Conservation (phyloP, 1,284 basidiomycete genomes). For the Pyrrhoderma lamaoense region DNA sequence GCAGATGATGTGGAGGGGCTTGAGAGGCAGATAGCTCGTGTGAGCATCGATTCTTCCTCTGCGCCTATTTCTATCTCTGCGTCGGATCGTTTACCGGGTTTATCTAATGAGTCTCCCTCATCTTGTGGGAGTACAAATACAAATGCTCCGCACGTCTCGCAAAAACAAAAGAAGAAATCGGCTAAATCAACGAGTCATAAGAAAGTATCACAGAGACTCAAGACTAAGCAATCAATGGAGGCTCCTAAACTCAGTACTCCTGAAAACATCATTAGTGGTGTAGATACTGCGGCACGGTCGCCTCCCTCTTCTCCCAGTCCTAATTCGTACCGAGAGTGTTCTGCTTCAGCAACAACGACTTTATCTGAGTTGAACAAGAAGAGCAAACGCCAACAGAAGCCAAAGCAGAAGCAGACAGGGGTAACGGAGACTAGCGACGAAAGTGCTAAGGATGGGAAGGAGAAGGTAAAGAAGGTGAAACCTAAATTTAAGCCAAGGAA, state of each 20-base stretch:
- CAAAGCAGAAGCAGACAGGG: slow-evolving; percentile 12
- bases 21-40: slow-evolving; percentile 3
- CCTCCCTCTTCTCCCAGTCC: slow-evolving; percentile 22
- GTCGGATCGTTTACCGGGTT: too few species aligned
- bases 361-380: slow-evolving; percentile 14
- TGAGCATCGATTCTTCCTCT: neutral
- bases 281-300: slow-evolving; percentile 15
- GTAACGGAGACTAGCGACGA: slow-evolving; percentile 15
- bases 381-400: neutral
- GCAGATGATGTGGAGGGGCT: slow-evolving; percentile 3
- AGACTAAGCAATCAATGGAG: neutral
- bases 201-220: neutral
- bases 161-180: neutral
- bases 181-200: too few species aligned
- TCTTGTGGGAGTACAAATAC: too few species aligned
- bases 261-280: too few species aligned
- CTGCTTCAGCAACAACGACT: slow-evolving; percentile 13
- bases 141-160: neutral
- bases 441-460: slow-evolving; percentile 7
- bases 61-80: neutral
- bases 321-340: slow-evolving; percentile 4
- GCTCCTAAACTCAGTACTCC: neutral
- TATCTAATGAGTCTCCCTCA: too few species aligned
- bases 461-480: slow-evolving; percentile 19
- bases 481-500: slow-evolving; percentile 22